phyloP scores from a whole-genome alignment of 768 basidiomycete species.

The Lactarius pseudohatsudake region DNA sequence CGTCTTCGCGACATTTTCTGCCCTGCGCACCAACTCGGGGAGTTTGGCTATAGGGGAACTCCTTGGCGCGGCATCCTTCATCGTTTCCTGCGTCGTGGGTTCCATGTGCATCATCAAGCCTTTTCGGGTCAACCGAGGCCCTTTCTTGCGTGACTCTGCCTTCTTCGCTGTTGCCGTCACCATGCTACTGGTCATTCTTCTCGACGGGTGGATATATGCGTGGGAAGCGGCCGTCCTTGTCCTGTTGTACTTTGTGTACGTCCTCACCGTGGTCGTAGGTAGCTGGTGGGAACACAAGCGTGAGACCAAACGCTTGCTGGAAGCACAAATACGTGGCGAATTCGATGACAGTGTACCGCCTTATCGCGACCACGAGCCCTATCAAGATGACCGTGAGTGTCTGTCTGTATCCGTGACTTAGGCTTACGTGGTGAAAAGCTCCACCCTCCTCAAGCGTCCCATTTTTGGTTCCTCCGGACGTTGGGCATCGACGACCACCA shows the following conservation, averaged over 20 bases:
- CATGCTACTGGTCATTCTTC: slow-evolving; percentile 74
- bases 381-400: slow-evolving; percentile 62
- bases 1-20: slow-evolving; percentile 93
- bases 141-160: slow-evolving; percentile 91
- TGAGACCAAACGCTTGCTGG: slow-evolving; percentile 46
- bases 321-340: slow-evolving; percentile 58
- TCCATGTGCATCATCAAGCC: slow-evolving; percentile 98
- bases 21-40: slow-evolving; percentile 83
- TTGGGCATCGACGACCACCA: slow-evolving; percentile 40
- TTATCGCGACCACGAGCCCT: slow-evolving; percentile 47
- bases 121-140: slow-evolving; percentile 75
- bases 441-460: slow-evolving; percentile 26
- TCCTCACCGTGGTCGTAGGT: slow-evolving; percentile 66
- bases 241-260: slow-evolving; percentile 75
- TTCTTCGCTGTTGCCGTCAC: slow-evolving; percentile 87
- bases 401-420: slow-evolving; percentile 3
- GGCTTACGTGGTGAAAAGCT: slow-evolving; percentile 23
- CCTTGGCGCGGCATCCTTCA: slow-evolving; percentile 93
- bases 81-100: slow-evolving; percentile 94
- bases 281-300: slow-evolving; percentile 72
- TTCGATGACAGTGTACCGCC: slow-evolving; percentile 46
- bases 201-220: slow-evolving; percentile 66
- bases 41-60: slow-evolving; percentile 93
- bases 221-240: slow-evolving; percentile 78
- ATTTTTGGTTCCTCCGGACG: slow-evolving; percentile 23